These are phyloP conservation scores for Adansonia digitata DNA, from an alignment of 345 rosid genomes.

Conservation along the genomic window DNA sequence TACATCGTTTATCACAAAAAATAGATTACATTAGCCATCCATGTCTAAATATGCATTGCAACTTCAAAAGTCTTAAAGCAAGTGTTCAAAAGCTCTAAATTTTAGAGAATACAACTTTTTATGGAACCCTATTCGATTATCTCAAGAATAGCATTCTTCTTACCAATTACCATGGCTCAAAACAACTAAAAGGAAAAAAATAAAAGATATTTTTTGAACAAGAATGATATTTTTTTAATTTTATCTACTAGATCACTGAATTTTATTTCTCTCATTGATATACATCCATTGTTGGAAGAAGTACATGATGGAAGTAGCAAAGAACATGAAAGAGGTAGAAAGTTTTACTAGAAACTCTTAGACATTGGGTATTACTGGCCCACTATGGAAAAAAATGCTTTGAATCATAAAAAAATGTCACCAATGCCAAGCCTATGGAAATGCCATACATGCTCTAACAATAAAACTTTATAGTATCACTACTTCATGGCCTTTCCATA, in stretches of 20 bases:
- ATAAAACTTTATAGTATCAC: not conserved
- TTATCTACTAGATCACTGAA: not conserved
- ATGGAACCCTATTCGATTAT: not conserved
- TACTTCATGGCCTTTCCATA: not conserved
- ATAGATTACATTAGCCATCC: too few species aligned
- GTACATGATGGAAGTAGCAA: not conserved
- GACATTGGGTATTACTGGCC: not conserved
- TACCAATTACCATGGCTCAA: not conserved
- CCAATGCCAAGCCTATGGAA: too few species aligned
- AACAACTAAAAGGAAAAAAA: not conserved
- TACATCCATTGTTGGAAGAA: not conserved
- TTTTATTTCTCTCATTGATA: not conserved
- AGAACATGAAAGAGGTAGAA: not conserved
- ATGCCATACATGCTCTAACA: not conserved
- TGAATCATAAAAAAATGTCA: too few species aligned
- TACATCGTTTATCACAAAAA: too few species aligned
- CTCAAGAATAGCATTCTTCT: not conserved
- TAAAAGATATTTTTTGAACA: not conserved
- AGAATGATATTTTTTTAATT: not conserved
- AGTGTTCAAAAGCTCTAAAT: not conserved
- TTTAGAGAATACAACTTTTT: not conserved
- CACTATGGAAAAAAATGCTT: not conserved
- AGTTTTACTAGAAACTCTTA: not conserved
- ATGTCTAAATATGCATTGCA: not conserved
- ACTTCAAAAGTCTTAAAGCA: not conserved